phyloP scores from a whole-genome alignment of 257 asterid genomes.

The Solanum sitiens region DNA sequence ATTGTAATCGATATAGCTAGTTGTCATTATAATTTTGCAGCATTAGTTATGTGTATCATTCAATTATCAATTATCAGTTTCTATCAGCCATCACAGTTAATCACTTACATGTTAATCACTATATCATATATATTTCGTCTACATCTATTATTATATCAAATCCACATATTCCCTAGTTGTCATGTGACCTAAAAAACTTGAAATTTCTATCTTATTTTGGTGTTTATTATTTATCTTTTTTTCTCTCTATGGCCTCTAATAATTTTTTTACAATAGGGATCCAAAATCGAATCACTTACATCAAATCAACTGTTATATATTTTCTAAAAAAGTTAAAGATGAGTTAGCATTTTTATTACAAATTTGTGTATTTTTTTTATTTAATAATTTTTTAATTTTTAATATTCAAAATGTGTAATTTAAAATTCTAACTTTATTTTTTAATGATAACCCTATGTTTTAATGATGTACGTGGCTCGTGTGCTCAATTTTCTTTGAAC shows the following conservation, averaged over 20 bases:
- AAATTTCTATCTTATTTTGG: not conserved
- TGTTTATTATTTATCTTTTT: no score
- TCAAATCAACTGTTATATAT: no score
- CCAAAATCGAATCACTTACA: not conserved
- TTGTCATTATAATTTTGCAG: not conserved
- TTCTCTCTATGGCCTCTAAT: not conserved
- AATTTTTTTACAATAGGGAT: not conserved
- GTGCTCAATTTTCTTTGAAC: no score
- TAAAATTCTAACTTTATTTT: no score
- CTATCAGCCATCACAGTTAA: not conserved
- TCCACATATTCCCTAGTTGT: not conserved
- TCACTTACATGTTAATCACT: not conserved
- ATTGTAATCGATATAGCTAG: not conserved
- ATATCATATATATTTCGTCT: not conserved
- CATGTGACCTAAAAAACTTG: not conserved
- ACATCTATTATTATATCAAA: not conserved
- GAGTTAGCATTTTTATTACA: not conserved
- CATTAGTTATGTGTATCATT: not conserved
- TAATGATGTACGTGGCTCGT: no score
- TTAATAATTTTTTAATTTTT: no score
- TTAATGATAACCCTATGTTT: no score
- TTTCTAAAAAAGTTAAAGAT: no score
- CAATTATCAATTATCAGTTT: no score
- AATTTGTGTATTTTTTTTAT: no score
- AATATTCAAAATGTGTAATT: no score